Evolutionary conservation across 73 alveolate species (phyloP).

Genomic region (Tetrahymena thermophila): DNA sequence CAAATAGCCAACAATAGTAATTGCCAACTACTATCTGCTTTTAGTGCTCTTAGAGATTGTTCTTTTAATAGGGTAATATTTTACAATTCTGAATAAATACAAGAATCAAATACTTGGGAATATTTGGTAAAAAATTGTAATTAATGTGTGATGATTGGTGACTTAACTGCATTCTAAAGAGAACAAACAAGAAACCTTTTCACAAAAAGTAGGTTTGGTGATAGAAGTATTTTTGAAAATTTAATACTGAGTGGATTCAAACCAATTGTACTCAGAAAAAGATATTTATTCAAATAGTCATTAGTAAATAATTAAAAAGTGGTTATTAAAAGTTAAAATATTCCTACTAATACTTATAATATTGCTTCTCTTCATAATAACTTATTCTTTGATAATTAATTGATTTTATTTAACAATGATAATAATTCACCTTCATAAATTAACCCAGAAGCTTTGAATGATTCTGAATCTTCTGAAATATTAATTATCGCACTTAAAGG

Average conservation of each 20-base stretch:
- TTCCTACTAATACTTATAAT: neutral
- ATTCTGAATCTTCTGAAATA: neutral
- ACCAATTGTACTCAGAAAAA: neutral
- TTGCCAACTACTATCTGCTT: neutral
- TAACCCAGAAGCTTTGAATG: neutral
- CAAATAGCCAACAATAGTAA: neutral
- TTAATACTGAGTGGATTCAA: neutral
- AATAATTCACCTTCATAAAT: neutral
- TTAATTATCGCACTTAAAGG: neutral
- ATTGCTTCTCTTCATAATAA: neutral
- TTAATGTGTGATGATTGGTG: neutral
- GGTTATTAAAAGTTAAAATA: neutral
- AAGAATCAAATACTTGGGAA: neutral
- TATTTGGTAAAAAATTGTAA: neutral
- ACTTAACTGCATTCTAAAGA: neutral
- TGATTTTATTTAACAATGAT: neutral
- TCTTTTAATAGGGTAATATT: neutral
- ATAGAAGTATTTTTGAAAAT: neutral
- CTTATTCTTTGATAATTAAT: neutral
- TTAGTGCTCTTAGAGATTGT: neutral
- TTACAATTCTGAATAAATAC: neutral
- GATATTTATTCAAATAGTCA: neutral
- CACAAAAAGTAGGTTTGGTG: neutral
- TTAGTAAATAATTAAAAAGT: neutral
- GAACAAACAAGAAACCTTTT: neutral